These are phyloP conservation scores for Cokeromyces recurvatus DNA, from an alignment of 371 early-diverging fungal species.

Conservation along the genomic window DNA sequence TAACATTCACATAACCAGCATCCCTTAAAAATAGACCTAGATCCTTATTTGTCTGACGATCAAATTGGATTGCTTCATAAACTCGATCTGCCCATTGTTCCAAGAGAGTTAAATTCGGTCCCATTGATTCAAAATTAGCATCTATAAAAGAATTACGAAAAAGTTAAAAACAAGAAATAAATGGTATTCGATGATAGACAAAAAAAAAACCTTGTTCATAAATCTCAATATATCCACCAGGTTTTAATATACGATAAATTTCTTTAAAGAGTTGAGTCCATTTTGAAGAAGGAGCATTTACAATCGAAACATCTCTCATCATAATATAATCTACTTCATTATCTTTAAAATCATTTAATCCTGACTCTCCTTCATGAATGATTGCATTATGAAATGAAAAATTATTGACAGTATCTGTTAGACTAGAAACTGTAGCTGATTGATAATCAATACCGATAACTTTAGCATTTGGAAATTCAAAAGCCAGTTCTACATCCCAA, in stretches of 20 bases:
- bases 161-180: neutral
- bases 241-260: slow-evolving; percentile 28
- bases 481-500: slow-evolving; percentile 37
- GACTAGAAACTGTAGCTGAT: slow-evolving; percentile 8
- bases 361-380: slow-evolving; percentile 19
- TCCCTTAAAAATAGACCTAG: slow-evolving; percentile 4
- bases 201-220: slow-evolving; percentile 12
- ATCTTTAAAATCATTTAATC: slow-evolving; percentile 17
- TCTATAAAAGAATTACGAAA: neutral
- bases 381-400: slow-evolving; percentile 16
- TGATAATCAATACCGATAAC: slow-evolving; percentile 29
- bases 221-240: slow-evolving; percentile 20
- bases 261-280: slow-evolving; percentile 25
- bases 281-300: slow-evolving; percentile 19
- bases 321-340: slow-evolving; percentile 26
- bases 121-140: slow-evolving; percentile 3
- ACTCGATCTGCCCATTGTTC: slow-evolving; percentile 7
- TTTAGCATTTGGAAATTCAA: slow-evolving; percentile 25
- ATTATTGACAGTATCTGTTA: slow-evolving; percentile 12
- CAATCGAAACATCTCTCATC: slow-evolving; percentile 28
- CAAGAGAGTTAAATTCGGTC: slow-evolving; percentile 3
- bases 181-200: too few relatives aligned
- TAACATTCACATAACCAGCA: slow-evolving; percentile 6
- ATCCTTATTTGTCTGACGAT: slow-evolving; percentile 1
- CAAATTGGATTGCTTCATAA: slow-evolving; percentile 8